These are phyloP conservation scores for Mycosphaerelloides madeirae DNA, from an alignment of 2,329 filamentous ascomycete genomes.

Conservation along the genomic window DNA sequence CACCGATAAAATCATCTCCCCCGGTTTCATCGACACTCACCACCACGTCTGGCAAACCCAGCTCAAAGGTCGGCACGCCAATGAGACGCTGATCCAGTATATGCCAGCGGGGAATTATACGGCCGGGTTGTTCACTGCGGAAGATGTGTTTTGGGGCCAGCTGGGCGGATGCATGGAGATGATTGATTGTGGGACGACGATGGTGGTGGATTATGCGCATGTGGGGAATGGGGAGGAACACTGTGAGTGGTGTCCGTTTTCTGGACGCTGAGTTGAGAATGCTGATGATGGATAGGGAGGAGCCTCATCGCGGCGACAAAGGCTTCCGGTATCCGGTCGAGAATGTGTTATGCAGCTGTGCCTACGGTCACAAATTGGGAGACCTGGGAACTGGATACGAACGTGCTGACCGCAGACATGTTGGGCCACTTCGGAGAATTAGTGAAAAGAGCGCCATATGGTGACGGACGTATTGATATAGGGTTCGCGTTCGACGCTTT, in stretches of 20 bases:
- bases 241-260: too few relatives aligned
- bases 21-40: conserved; percentile 56
- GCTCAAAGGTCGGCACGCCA: conserved; percentile 48
- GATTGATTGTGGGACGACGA: conserved; percentile 42
- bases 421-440: conserved; percentile 36
- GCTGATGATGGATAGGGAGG: too few relatives aligned
- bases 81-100: conserved; percentile 46
- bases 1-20: conserved; percentile 49
- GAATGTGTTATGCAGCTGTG: background rate
- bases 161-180: conserved; percentile 39
- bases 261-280: too few relatives aligned
- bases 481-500: conserved; percentile 44
- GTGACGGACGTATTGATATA: conserved; percentile 36
- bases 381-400: background rate
- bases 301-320: too few relatives aligned
- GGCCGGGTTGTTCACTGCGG: conserved; percentile 37
- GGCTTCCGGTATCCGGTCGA: background rate
- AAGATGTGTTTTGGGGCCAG: conserved; percentile 47
- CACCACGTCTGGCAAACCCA: conserved; percentile 53
- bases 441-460: conserved; percentile 29
- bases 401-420: conserved; percentile 33
- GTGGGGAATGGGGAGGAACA: too few relatives aligned
- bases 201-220: conserved; percentile 39
- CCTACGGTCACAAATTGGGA: background rate
- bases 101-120: conserved; percentile 23